Evolutionary conservation across 192 early-diverging fungal species (phyloP), one percentile per base, ranked within the genome.

Genomic region (Backusella parvicylindrica): DNA sequence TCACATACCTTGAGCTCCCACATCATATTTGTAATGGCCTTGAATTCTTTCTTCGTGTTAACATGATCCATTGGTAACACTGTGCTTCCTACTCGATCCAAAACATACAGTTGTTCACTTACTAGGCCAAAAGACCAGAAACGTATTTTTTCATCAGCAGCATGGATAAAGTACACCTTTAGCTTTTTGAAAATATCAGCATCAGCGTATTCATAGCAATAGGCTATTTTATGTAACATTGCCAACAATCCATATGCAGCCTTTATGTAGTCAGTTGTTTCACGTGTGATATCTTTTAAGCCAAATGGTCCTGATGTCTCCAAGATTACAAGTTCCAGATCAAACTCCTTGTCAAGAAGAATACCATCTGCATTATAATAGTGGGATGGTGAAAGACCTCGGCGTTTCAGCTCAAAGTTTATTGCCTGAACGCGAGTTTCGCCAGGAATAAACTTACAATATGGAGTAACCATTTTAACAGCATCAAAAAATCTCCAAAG

Each of bases 371-470:
- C 65, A 37, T 67, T 67, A 0, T 67, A 67, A 67, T 31, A 69
- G 2, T 41, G 4, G 21, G 38, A 69, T 0, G 4, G 38, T 41
- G 38, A 69, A 69, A 69, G 38, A 6, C 68, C 68, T 69, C 3
- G 38, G 12, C 40, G 68, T 1, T 69, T 7, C 40, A 41, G 3
- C 12, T 69, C 68, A 69, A 69, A 43, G 4, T 69, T 43, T 9
- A 69, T 69, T 30, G 38, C 68, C 12, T 69, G 68, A 69, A 69
- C 38, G 40, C 68, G 37, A 69, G 68, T 69, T 69, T 69, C 68
- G 12, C 68, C 68, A 69, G 68, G 68, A 69, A 53, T 53, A 2
- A 53, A 53, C 6, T 50, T 50, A n/a, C n/a, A n/a, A 5, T 18
- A 50, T 1, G 18, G 49, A 50, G 21, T 50, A 50, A 50, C 49